These are phyloP conservation scores for Calvatia gigantea DNA, from an alignment of 768 basidiomycete genomes.

Conservation along the genomic window DNA sequence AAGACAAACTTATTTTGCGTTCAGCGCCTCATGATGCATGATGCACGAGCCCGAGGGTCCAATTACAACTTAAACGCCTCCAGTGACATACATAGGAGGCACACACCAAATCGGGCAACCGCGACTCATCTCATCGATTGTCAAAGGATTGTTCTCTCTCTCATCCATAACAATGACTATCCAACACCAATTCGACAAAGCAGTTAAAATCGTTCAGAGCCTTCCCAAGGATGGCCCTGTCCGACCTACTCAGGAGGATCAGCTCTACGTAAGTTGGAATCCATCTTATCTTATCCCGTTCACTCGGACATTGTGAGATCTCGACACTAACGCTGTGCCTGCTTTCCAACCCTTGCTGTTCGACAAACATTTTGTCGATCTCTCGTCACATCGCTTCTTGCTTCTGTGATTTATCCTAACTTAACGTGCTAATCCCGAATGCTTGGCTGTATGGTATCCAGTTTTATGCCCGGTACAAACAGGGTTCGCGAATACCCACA, in stretches of 20 bases:
- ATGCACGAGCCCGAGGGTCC: too few species aligned
- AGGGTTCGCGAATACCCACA: constrained; percentile 47
- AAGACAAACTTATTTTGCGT: too few species aligned
- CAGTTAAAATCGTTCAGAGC: constrained; percentile 57
- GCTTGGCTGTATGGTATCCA: constrained; percentile 29
- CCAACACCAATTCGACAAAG: constrained; percentile 70
- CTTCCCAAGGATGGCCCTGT: constrained; percentile 83
- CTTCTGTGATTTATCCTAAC: too few species aligned
- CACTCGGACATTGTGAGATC: constrained; percentile 11
- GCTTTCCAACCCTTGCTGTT: not conserved
- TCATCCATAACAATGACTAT: constrained; percentile 48
- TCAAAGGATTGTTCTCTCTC: not conserved
- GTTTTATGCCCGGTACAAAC: constrained; percentile 96
- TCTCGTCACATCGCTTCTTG: constrained; percentile 5
- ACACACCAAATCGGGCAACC: not conserved
- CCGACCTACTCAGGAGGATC: constrained; percentile 66
- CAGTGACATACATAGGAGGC: not conserved
- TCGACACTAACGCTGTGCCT: not conserved
- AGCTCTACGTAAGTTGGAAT: constrained; percentile 64
- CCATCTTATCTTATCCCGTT: constrained; percentile 10
- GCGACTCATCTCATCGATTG: constrained; percentile 3
- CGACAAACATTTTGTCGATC: not conserved
- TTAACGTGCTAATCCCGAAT: not conserved
- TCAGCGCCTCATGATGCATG: too few species aligned
- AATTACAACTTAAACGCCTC: too few species aligned